phyloP scores from a whole-genome alignment of 352 stramenopile species.

The Phytopythium delawarense region DNA sequence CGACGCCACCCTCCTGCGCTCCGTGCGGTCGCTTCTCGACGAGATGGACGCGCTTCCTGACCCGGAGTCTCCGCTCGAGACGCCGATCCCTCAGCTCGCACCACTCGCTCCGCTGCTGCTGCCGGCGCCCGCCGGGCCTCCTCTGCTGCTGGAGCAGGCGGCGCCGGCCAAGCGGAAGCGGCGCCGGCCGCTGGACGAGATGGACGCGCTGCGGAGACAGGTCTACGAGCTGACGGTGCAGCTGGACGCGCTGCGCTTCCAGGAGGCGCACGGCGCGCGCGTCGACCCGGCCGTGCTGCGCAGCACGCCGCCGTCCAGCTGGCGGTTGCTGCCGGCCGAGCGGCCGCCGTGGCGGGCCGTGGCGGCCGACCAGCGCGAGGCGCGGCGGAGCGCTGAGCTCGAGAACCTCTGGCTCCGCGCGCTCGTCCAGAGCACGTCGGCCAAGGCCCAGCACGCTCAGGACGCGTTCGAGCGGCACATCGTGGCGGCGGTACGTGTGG shows the following conservation, averaged over 20 bases:
- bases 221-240: conserved; percentile 1
- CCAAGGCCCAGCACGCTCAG: not conserved
- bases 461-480: not conserved
- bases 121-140: not conserved
- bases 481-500: not conserved
- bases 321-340: not conserved
- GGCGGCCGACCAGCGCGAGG: not conserved
- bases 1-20: not conserved
- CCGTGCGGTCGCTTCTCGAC: not conserved
- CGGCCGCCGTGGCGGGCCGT: not conserved
- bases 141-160: not conserved
- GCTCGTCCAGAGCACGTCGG: not conserved
- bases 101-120: not conserved
- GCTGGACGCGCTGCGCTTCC: conserved; percentile 4
- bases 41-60: not conserved
- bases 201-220: conserved; percentile 2
- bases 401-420: conserved; percentile 3
- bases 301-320: not conserved
- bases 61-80: not conserved
- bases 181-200: conserved; percentile 4
- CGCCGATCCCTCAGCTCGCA: not conserved
- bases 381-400: not conserved
- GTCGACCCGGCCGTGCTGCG: not conserved
- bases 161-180: not conserved
- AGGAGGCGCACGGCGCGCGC: not conserved